These are phyloP conservation scores for Pichia californica DNA, from an alignment of 805 yeast species.

Conservation along the genomic window DNA sequence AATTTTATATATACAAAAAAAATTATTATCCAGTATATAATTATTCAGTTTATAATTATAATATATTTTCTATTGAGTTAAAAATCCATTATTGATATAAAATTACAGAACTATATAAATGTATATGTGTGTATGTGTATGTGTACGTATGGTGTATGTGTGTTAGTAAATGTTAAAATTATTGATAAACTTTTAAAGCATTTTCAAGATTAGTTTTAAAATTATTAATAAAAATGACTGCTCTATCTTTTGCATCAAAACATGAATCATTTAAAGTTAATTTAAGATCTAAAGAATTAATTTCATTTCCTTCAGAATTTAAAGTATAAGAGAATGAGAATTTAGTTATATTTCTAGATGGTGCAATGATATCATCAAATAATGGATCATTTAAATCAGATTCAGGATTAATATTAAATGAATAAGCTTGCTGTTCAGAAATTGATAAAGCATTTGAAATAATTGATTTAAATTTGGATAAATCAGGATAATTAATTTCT, in stretches of 20 bases:
- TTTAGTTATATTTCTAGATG: constrained; percentile 36
- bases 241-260: constrained; percentile 41
- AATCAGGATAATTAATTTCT: constrained; percentile 6
- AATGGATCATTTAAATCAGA: constrained; percentile 51
- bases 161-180: too few relatives aligned
- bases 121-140: too few relatives aligned
- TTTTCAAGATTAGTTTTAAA: constrained; percentile 15
- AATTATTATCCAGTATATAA: too few relatives aligned
- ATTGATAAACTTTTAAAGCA: neutral
- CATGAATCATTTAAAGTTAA: constrained; percentile 34
- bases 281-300: constrained; percentile 30
- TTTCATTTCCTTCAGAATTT: constrained; percentile 18
- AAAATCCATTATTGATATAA: too few relatives aligned
- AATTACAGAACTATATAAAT: too few relatives aligned
- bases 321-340: constrained; percentile 31
- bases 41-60: too few relatives aligned
- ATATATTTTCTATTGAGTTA: too few relatives aligned
- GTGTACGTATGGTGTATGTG: too few relatives aligned
- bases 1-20: too few relatives aligned
- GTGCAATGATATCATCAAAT: constrained; percentile 53
- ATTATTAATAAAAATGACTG: constrained; percentile 27
- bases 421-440: constrained; percentile 41
- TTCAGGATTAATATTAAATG: constrained; percentile 27
- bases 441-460: constrained; percentile 38
- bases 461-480: constrained; percentile 20